Conservation (phyloP, 208 protist genomes). For the Leishmania mexicana region DNA sequence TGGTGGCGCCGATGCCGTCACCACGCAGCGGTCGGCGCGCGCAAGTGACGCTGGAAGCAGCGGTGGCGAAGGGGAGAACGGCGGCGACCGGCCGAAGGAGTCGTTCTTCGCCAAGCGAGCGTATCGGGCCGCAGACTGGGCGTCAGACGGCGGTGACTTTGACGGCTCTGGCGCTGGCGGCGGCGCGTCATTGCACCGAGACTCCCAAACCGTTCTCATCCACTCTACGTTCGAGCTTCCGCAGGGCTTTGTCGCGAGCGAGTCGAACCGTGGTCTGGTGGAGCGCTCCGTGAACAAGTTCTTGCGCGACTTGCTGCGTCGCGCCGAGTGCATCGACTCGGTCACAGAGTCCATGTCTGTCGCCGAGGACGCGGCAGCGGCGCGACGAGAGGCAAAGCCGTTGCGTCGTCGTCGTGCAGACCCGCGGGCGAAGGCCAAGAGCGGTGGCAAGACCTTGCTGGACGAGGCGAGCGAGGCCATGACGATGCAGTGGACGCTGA, state of each 20-base stretch:
- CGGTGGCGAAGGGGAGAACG: not conserved
- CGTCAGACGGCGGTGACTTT: slow-evolving; percentile 3
- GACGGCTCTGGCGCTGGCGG: not conserved
- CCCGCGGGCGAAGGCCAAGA: slow-evolving; percentile 15
- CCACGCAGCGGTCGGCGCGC: not conserved
- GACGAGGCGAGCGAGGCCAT: slow-evolving; percentile 90
- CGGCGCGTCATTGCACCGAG: not conserved
- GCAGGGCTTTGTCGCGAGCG: slow-evolving; percentile 70
- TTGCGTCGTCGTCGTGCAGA: slow-evolving; percentile 62
- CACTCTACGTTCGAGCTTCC: slow-evolving; percentile 86
- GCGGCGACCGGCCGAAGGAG: slow-evolving; percentile 8
- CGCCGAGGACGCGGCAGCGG: slow-evolving; percentile 75
- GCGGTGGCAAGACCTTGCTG: slow-evolving; percentile 55
- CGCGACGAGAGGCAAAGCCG: slow-evolving; percentile 74
- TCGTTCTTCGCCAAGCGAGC: slow-evolving; percentile 28
- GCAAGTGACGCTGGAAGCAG: not conserved
- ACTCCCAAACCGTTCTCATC: slow-evolving; percentile 28
- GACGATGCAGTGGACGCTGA: slow-evolving; percentile 72
- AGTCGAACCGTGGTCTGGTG: slow-evolving; percentile 75
- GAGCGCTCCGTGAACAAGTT: slow-evolving; percentile 91
- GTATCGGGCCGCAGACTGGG: slow-evolving; percentile 9
- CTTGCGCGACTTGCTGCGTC: slow-evolving; percentile 84
- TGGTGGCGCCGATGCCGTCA: not conserved
- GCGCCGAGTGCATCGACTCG: slow-evolving; percentile 84
- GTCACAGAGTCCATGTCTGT: slow-evolving; percentile 76